A percentile compares a stretch with the other conserved stretches of the same genome.
Evolutionary conservation across 495 filamentous ascomycete genomes (phyloP).

Genomic region (Schizothecium vesticola): DNA sequence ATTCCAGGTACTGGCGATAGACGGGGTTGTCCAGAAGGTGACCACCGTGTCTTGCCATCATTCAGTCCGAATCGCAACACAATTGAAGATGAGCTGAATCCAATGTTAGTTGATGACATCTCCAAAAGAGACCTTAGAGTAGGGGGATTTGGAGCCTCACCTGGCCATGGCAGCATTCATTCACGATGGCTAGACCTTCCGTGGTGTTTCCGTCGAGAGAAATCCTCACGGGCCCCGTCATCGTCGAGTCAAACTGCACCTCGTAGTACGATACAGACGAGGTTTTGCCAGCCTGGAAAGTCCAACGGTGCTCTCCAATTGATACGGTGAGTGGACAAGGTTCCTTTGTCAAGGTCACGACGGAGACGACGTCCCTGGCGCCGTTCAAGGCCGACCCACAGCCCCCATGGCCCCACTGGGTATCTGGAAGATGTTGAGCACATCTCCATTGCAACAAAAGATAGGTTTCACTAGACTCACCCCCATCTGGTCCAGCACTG

Average conservation of each 20-base stretch:
- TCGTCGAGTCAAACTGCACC: constrained; percentile 44
- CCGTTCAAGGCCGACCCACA: constrained; percentile 33
- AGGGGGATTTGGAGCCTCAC: constrained; percentile 30
- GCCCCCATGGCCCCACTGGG: constrained; percentile 43
- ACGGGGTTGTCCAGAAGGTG: no score
- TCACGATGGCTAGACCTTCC: constrained; percentile 45
- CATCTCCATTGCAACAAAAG: not conserved
- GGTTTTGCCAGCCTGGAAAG: constrained; percentile 31
- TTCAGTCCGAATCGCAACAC: constrained; percentile 29
- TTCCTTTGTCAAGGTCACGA: constrained; percentile 36
- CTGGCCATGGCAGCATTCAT: constrained; percentile 41
- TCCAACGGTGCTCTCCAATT: constrained; percentile 44
- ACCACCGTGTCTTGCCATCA: not conserved
- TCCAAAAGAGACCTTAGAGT: not conserved
- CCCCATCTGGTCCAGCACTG: constrained; percentile 26
- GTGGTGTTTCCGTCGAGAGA: constrained; percentile 41
- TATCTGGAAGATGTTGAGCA: constrained; percentile 20
- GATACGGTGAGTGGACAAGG: constrained; percentile 39
- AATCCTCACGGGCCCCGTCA: constrained; percentile 46
- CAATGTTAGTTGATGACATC: not conserved
- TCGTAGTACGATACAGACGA: constrained; percentile 48
- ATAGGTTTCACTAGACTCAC: constrained; percentile 31
- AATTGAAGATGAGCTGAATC: constrained; percentile 38
- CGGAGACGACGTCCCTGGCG: constrained; percentile 42
- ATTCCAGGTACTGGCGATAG: no score